A percentile compares a stretch with the other conserved stretches of the same genome.
Conservation (phyloP, 78 protist genomes). For the Dictyostelium brefeldianum region DNA sequence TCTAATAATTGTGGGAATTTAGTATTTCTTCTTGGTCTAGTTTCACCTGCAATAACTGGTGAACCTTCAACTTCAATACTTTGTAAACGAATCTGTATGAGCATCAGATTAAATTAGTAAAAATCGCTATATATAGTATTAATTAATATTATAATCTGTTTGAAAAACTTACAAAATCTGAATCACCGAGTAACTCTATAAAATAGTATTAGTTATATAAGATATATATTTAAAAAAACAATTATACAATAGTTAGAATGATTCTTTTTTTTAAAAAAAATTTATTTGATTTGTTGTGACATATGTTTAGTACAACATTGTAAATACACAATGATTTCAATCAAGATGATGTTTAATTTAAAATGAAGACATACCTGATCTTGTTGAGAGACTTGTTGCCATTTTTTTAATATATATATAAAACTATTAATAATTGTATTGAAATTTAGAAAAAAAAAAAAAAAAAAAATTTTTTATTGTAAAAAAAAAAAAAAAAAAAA, state of each 20-base stretch:
- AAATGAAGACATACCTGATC: background rate
- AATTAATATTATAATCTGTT: background rate
- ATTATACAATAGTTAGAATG: background rate
- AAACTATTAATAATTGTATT: background rate
- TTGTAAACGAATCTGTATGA: conserved; percentile 7
- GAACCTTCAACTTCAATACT: conserved; percentile 12
- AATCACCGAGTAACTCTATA: background rate
- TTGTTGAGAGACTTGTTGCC: background rate
- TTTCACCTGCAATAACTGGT: conserved; percentile 21
- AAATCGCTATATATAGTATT: too few relatives aligned
- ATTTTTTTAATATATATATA: background rate
- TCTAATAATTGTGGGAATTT: conserved; percentile 49
- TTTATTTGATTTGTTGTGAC: background rate
- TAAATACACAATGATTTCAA: too few relatives aligned
- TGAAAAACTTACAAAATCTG: conserved; percentile 18
- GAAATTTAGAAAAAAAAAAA: background rate
- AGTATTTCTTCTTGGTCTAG: conserved; percentile 65
- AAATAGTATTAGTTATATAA: background rate
- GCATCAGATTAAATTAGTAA: background rate
- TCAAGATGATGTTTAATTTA: too few relatives aligned
- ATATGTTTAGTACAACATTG: background rate
- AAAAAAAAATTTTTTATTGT: too few relatives aligned
- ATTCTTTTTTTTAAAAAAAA: background rate
- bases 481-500: conserved; percentile 4
- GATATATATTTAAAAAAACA: too few relatives aligned